Conservation (phyloP, 371 early-diverging fungal genomes). For the Mortierella sp. region DNA sequence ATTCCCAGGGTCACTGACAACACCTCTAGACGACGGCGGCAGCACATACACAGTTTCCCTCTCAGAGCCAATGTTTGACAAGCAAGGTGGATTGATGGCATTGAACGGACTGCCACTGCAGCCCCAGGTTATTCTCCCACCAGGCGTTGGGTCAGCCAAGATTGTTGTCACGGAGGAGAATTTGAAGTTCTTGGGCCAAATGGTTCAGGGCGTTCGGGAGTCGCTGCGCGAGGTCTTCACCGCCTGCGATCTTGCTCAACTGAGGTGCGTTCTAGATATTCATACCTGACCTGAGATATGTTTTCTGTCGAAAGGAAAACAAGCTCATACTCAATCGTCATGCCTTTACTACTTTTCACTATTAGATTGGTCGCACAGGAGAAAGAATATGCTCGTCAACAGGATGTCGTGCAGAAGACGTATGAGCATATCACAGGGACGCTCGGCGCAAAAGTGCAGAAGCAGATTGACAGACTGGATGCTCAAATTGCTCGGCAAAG, state of each 20-base stretch:
- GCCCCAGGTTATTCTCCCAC: slow-evolving; percentile 46
- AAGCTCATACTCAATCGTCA: not conserved
- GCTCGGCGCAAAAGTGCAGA: slow-evolving; percentile 22
- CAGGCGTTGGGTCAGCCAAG: slow-evolving; percentile 42
- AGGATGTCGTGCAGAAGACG: slow-evolving; percentile 26
- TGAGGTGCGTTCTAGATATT: slow-evolving; percentile 18
- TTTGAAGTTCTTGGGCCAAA: slow-evolving; percentile 41
- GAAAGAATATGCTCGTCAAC: slow-evolving; percentile 39
- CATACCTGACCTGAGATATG: not conserved
- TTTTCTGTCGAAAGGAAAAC: not conserved
- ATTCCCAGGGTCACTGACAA: not conserved
- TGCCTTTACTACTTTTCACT: not conserved
- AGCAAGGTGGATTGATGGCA: slow-evolving; percentile 26
- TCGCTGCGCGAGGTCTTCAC: slow-evolving; percentile 48
- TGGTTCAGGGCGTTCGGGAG: slow-evolving; percentile 49
- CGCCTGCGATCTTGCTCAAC: slow-evolving; percentile 50
- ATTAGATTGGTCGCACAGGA: slow-evolving; percentile 36
- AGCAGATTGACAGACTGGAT: slow-evolving; percentile 35
- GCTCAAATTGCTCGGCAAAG: slow-evolving; percentile 26
- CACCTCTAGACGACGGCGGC: slow-evolving; percentile 10
- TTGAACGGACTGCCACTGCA: slow-evolving; percentile 45
- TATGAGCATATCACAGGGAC: slow-evolving; percentile 10
- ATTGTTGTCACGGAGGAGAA: slow-evolving; percentile 51
- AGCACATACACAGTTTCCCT: slow-evolving; percentile 26
- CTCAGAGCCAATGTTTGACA: slow-evolving; percentile 29